A percentile compares a stretch with the other conserved stretches of the same genome.
phyloP scores from a whole-genome alignment of 2,329 filamentous ascomycete species.

The Penicillium frequentans region DNA sequence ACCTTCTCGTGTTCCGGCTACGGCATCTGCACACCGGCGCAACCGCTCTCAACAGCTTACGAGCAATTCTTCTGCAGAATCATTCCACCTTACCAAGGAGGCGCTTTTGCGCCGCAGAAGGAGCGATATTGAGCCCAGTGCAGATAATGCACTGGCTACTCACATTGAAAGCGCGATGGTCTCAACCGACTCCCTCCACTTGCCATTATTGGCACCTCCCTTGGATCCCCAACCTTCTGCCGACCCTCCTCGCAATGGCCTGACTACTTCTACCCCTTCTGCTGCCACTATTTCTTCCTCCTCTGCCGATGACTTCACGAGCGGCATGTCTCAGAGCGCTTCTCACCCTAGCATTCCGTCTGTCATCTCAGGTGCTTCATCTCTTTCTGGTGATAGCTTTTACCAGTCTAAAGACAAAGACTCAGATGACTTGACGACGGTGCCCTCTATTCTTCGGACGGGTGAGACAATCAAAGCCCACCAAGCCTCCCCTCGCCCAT shows the following conservation, averaged over 20 bases:
- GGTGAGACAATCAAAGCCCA: constrained; percentile 43
- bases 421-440: constrained; percentile 25
- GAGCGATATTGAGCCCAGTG: constrained; percentile 25
- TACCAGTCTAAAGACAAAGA: constrained; percentile 25
- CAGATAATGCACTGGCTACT: constrained; percentile 15
- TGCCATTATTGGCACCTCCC: constrained; percentile 16
- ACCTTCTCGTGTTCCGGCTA: constrained; percentile 9
- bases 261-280: constrained; percentile 42
- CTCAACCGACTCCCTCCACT: constrained; percentile 21
- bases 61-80: constrained; percentile 31
- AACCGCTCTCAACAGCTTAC: constrained; percentile 39
- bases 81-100: constrained; percentile 37
- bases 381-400: constrained; percentile 42
- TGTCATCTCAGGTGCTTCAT: constrained; percentile 47
- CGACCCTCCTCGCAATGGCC: constrained; percentile 24
- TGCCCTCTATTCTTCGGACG: constrained; percentile 43
- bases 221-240: constrained; percentile 13
- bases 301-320: constrained; percentile 46
- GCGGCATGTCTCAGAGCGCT: constrained; percentile 49
- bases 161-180: constrained; percentile 26
- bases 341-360: constrained; percentile 50
- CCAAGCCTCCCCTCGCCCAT: constrained; percentile 19
- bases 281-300: constrained; percentile 49
- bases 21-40: constrained; percentile 32
- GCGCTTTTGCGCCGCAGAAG: constrained; percentile 33